phyloP scores from a whole-genome alignment of 495 filamentous ascomycete species.

The Penicillium herquei region DNA sequence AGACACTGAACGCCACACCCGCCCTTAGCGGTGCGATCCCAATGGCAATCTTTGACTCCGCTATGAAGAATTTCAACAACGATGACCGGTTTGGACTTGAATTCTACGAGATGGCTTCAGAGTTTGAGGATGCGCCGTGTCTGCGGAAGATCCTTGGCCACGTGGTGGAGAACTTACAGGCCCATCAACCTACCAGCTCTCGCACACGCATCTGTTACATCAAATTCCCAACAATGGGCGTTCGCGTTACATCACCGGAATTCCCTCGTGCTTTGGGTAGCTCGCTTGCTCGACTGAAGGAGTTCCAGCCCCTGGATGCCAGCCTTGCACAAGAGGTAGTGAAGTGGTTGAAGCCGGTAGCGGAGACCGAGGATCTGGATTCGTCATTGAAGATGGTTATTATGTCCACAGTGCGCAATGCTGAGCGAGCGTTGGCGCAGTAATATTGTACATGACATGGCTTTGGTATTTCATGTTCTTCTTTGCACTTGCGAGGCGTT shows the following conservation, averaged over 20 bases:
- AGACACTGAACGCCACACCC: constrained; percentile 71
- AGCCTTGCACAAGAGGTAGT: constrained; percentile 54
- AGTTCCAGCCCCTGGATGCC: constrained; percentile 26
- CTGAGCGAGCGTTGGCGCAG: constrained; percentile 30
- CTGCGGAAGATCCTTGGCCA: constrained; percentile 70
- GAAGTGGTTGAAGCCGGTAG: constrained; percentile 57
- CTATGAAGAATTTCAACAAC: constrained; percentile 70
- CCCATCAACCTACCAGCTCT: constrained; percentile 56
- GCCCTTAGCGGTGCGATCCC: constrained; percentile 88
- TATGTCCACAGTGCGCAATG: constrained; percentile 50
- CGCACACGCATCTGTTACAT: constrained; percentile 67
- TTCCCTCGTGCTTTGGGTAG: constrained; percentile 72
- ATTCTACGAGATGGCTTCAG: constrained; percentile 78
- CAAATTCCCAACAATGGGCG: constrained; percentile 64
- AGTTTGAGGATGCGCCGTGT: constrained; percentile 63
- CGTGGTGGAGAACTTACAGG: constrained; percentile 62
- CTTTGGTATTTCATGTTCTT: not conserved
- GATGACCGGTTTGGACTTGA: constrained; percentile 61
- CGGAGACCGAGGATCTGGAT: constrained; percentile 60
- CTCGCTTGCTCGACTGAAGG: constrained; percentile 59
- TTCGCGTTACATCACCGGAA: constrained; percentile 57
- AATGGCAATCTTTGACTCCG: constrained; percentile 85
- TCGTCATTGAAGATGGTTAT: constrained; percentile 64
- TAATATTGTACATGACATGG: constrained; percentile 9
- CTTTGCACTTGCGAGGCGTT: constrained; percentile 22